A percentile compares a stretch with the other conserved stretches of the same genome.
Evolutionary conservation across 768 basidiomycete species (phyloP).

Genomic region (Lyophyllum shimeji): DNA sequence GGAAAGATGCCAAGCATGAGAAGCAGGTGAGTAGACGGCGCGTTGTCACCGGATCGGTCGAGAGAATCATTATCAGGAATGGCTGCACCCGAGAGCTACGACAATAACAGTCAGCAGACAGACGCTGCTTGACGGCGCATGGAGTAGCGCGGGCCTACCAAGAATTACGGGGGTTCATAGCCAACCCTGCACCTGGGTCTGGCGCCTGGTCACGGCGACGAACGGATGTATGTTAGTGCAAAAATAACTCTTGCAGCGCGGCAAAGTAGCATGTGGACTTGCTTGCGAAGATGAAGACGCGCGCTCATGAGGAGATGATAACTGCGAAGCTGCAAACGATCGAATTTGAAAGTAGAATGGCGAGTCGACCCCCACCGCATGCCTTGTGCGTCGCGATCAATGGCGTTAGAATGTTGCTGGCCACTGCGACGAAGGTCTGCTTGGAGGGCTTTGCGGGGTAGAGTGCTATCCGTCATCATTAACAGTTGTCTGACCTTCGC

Average conservation of each 20-base stretch:
- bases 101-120: neutral
- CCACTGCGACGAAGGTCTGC: neutral
- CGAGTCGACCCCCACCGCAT: neutral
- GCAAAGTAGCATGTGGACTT: neutral
- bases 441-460: neutral
- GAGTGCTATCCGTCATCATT: neutral
- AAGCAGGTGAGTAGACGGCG: neutral
- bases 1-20: slow-evolving; percentile 4
- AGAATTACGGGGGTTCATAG: neutral
- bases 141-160: neutral
- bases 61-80: neutral
- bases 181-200: neutral
- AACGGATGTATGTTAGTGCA: neutral
- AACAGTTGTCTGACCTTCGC: neutral
- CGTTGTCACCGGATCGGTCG: neutral
- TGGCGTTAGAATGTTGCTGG: neutral
- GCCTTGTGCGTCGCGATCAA: neutral
- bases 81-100: neutral
- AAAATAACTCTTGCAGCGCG: neutral
- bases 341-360: neutral
- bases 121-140: neutral
- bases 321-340: neutral
- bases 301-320: neutral
- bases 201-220: too few species aligned
- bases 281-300: neutral